Conservation (phyloP, 108 stramenopile species). For the Schizochytrium sp. region DNA sequence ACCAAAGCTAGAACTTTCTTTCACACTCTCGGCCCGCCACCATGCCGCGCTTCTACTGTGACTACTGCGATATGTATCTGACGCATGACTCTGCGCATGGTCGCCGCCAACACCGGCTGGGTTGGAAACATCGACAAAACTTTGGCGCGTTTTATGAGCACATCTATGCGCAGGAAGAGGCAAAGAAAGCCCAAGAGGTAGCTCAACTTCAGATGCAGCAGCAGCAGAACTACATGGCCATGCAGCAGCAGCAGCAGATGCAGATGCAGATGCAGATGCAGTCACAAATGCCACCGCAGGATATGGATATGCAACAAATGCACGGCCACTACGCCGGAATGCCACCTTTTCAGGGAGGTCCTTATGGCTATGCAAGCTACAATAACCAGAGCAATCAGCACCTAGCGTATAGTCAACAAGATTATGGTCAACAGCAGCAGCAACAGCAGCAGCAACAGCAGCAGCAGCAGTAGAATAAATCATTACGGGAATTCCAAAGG, state of each 20-base stretch:
- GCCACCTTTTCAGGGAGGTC: no score
- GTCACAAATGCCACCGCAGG: no score
- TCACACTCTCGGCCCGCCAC: background rate
- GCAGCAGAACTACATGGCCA: background rate
- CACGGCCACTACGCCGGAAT: no score
- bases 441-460: conserved; percentile 56
- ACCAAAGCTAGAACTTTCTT: no score
- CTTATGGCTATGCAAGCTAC: no score
- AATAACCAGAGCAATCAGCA: background rate
- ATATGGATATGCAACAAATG: no score
- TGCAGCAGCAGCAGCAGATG: conserved; percentile 32
- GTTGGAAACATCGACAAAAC: conserved; percentile 58
- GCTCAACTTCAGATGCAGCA: conserved; percentile 17
- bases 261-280: background rate
- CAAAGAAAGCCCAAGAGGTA: background rate
- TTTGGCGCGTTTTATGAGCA: conserved; percentile 5
- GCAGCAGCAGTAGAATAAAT: background rate
- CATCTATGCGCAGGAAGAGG: conserved; percentile 1
- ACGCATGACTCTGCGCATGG: conserved; percentile 43
- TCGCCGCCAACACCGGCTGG: conserved; percentile 28
- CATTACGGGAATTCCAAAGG: no score
- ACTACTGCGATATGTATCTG: conserved; percentile 56
- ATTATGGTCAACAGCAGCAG: conserved; percentile 3
- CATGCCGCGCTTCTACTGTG: conserved; percentile 57
- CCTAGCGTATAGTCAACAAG: background rate